Evolutionary conservation across 2,329 filamentous ascomycete genomes (phyloP).

Genomic region (Sarocladium strictum): DNA sequence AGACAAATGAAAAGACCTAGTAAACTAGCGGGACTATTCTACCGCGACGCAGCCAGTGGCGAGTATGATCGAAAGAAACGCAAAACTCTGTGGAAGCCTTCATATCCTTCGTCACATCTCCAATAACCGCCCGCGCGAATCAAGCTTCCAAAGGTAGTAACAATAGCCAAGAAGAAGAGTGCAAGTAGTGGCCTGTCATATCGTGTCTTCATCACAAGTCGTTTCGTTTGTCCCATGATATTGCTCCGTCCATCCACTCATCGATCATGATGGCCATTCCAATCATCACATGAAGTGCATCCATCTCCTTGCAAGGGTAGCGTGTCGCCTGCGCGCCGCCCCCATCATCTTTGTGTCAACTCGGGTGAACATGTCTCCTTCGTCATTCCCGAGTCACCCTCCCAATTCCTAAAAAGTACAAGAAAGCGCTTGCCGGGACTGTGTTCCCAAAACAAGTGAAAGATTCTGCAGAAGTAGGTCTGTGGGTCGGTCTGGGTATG

Average conservation of each 20-base stretch:
- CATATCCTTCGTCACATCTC: background rate
- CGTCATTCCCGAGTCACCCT: conserved; percentile 2
- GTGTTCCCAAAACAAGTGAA: background rate
- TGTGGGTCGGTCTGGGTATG: background rate
- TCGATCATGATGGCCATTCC: background rate
- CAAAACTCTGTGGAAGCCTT: conserved; percentile 2
- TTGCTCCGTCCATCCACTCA: background rate
- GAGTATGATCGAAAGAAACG: background rate
- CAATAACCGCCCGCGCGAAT: background rate
- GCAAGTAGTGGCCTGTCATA: background rate
- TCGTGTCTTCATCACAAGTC: conserved; percentile 4
- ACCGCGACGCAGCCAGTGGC: background rate
- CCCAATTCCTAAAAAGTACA: conserved; percentile 1
- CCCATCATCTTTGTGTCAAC: background rate
- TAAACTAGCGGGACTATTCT: background rate
- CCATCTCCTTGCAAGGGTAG: background rate
- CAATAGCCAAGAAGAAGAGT: background rate
- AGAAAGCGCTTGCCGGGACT: conserved; percentile 5
- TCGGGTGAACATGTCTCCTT: background rate
- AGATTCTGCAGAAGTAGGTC: conserved; percentile 6
- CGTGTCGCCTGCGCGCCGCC: conserved; percentile 1
- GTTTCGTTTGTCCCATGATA: conserved; percentile 6
- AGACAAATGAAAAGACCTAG: conserved; percentile 4
- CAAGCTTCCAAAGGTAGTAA: background rate
- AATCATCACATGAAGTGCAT: background rate